Evolutionary conservation across 768 basidiomycete species (phyloP).

Genomic region (Amanita jacksonii): DNA sequence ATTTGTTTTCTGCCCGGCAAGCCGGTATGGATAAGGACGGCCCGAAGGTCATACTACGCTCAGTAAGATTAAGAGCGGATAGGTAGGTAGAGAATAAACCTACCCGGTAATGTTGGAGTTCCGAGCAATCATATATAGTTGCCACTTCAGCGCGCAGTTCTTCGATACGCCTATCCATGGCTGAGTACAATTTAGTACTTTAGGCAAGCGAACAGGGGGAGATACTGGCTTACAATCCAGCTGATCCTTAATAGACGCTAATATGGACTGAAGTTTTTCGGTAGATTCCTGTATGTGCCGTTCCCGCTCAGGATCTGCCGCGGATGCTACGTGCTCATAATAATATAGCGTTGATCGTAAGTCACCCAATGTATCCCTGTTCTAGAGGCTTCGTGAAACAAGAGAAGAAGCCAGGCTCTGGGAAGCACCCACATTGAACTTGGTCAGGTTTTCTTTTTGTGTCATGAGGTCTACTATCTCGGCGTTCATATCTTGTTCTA

Average conservation of each 20-base stretch:
- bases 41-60: conserved; percentile 68
- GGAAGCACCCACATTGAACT: conserved; percentile 40
- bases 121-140: conserved; percentile 49
- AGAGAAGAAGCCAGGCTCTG: background rate
- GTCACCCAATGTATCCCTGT: conserved; percentile 52
- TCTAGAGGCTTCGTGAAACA: conserved; percentile 26
- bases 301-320: conserved; percentile 37
- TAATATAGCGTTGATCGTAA: conserved; percentile 57
- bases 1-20: conserved; percentile 68
- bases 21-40: conserved; percentile 70
- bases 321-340: conserved; percentile 55
- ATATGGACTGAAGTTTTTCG: conserved; percentile 40
- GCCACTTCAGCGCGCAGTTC: conserved; percentile 34
- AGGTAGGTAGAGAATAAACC: conserved; percentile 12
- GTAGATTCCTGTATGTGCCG: conserved; percentile 32
- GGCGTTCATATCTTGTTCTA: conserved; percentile 31
- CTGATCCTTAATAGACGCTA: conserved; percentile 42
- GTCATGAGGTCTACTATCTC: conserved; percentile 38
- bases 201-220: background rate
- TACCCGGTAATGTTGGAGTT: conserved; percentile 53
- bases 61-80: background rate
- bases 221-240: conserved; percentile 35
- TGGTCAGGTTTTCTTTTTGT: conserved; percentile 38
- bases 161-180: conserved; percentile 39
- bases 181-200: conserved; percentile 23